Base-by-base conservation (phyloP, 306 rosid species). In the Vicia sativa region DNA sequence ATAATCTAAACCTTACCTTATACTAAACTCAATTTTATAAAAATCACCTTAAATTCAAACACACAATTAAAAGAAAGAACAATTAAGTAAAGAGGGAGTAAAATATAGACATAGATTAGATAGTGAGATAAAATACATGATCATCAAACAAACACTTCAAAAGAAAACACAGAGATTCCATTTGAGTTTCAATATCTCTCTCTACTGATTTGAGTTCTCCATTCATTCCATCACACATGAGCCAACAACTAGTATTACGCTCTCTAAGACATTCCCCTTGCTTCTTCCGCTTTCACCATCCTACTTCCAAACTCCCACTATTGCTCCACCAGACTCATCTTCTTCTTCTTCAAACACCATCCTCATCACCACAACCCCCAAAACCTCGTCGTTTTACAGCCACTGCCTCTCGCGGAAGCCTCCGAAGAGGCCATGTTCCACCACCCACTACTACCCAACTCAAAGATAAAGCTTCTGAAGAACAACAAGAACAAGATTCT, bases 231-330 rank as follows among this genome's bases (percentile, higher is more conserved):
- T 50, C 16, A 10, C 65, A 60, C 5, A 61, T 77, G 81, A 66
- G 6, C 60, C 81, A 71, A 41, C 93, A 77, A 49, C 39, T 76
- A 49, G 44, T 78, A 61, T 75, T 81, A 23, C 81, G 95, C 23
- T 77, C 85, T 62, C 79, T 88, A 28, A 74, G 90, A 82, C 90
- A 77, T 41, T 85, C 86, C 71, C 83, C 89, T 71, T 76, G 78
- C 63, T 9, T 75, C 66, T 12, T 69, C 52, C 68, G 13, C 53
- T 21, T 41, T 44, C 91, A 70, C 61, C 71, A 39, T 6, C 10
- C 7, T 58, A 10, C 34, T 11, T 1, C 57, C 9, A 23, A 62
- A 38, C 5, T 72, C 14, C 3, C 75, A 35, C 50, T n/a, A 38
- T 55, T 31, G 9, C 7, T 16, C 26, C 44, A 59, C 11, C 69